Conservation (phyloP, 1,284 basidiomycete species). For the Ganoderma lucidum region DNA sequence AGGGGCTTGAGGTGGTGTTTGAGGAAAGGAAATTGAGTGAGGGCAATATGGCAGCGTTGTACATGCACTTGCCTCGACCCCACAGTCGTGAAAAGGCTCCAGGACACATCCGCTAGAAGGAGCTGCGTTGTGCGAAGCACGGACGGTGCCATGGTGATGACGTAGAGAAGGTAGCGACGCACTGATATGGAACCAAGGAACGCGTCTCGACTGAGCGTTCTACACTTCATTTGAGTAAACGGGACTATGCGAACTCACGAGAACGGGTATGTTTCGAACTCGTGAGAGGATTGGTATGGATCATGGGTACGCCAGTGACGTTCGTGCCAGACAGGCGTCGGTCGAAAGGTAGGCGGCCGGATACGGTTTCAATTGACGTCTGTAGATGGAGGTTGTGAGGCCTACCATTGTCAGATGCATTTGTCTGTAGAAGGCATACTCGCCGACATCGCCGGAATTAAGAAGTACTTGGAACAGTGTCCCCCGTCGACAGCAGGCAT, state of each 20-base stretch:
- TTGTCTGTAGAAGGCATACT: background rate
- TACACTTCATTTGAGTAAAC: background rate
- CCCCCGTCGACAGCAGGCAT: background rate
- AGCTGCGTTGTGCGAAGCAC: background rate
- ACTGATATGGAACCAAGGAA: constrained; percentile 1
- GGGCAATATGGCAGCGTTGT: too few species aligned
- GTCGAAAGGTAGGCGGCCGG: background rate
- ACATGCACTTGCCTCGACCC: too few species aligned
- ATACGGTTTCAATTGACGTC: background rate
- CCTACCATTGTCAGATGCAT: background rate
- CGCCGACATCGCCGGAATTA: background rate
- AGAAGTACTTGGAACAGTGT: background rate
- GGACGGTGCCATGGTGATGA: constrained; percentile 9
- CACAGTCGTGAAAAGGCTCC: too few species aligned
- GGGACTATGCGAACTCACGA: background rate
- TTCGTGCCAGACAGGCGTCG: constrained; percentile 2
- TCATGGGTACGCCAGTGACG: background rate
- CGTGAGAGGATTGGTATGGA: background rate
- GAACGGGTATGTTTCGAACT: background rate
- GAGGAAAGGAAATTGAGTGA: too few species aligned
- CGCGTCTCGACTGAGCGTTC: background rate
- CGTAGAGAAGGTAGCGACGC: background rate
- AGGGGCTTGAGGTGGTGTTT: background rate
- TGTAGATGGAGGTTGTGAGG: background rate
- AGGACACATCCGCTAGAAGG: background rate